Evolutionary conservation across 257 asterid genomes (phyloP), one percentile per base, ranked within the genome.

Genomic region (Solanum sejunctum): DNA sequence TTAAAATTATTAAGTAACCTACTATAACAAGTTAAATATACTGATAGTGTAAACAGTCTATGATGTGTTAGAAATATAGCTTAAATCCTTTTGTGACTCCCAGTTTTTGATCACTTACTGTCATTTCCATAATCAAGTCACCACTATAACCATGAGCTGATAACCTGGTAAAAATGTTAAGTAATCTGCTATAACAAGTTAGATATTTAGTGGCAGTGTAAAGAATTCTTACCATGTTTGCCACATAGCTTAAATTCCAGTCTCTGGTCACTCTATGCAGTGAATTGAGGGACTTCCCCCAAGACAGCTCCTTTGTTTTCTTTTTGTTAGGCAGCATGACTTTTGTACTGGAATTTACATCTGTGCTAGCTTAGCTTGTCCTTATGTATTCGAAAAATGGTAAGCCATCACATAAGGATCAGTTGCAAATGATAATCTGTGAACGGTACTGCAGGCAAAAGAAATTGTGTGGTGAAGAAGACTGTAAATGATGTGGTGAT

Each of bases 391-490:
- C 1, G 1, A 17, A 32, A 67, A 75, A 10, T 72, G 12, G 13
- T n/a, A 20, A 43, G 18, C 3, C 20, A 17, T 20, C 18, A 72
- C 39, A 26, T 18, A 28, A 47, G 12, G 12, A 73, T 73, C 58
- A 8, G 61, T 8, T 23, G 23, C 23, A 77, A 51, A 77, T 51
- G 82, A 77, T 77, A 16, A 77, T 8, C 4, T 77, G 47, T 8
- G 63, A 26, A 49, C 23, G 56, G 18, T 47, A 26, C 69, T 86
- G 83, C 91, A 95, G 98, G 90, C 93, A 91, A 89, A 92, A 95
- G 94, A 90, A 93, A 88, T 88, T 93, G 66, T 95, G 98, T 49
- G 97, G 95, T 84, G 99, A 95, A 89, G 98, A 95, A 84, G 97
- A 91, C 61, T 95, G 99, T 79, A 91, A 89, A 84, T 93, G 92